Conservation (phyloP, 495 filamentous ascomycete genomes). For the Echria macrotheca region DNA sequence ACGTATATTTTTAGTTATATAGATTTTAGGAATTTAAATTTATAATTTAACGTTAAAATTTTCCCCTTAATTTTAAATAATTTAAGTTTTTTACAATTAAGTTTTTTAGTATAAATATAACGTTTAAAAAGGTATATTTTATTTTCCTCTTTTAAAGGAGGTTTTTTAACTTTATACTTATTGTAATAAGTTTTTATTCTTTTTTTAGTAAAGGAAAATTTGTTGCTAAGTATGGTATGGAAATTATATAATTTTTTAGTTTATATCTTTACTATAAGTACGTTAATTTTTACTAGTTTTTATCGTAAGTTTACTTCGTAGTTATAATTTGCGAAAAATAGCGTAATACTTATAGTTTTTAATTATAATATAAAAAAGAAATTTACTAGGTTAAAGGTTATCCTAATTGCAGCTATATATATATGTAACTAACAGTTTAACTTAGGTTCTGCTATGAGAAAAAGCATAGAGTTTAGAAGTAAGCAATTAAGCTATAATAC, state of each 20-base stretch:
- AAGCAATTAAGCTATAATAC: no score
- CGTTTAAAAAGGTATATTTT: neutral
- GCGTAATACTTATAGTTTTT: neutral
- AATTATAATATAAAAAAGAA: neutral
- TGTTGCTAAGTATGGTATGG: neutral
- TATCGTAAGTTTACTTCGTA: neutral
- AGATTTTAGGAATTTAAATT: neutral
- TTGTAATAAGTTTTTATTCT: neutral
- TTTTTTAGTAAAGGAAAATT: neutral
- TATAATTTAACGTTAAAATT: neutral
- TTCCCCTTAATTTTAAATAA: neutral
- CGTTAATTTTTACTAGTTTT: neutral
- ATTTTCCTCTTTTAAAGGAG: neutral
- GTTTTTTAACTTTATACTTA: neutral
- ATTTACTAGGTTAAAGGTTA: no score
- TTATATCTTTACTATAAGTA: neutral
- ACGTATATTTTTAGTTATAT: neutral
- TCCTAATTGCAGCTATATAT: no score
- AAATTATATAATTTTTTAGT: neutral
- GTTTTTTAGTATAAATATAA: neutral
- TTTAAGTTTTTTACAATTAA: neutral
- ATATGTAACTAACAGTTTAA: no score
- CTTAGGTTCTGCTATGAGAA: no score
- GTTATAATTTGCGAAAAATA: neutral
- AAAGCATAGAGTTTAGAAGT: no score